A percentile compares a stretch with the other conserved stretches of the same genome.
Evolutionary conservation across 2,329 filamentous ascomycete genomes (phyloP).

Genomic region (Didymella exigua): DNA sequence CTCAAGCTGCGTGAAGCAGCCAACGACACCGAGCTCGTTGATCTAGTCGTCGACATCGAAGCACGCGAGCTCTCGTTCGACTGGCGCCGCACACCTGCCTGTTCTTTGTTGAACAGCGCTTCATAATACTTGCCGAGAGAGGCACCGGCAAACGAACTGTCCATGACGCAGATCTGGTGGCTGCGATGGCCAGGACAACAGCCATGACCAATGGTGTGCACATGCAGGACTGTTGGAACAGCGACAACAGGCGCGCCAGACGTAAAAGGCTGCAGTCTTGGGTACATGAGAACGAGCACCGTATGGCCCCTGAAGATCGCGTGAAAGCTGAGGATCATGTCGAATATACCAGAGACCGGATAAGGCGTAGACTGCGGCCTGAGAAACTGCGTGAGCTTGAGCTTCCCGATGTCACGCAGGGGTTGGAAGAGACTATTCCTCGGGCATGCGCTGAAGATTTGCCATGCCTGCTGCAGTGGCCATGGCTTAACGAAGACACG

Average conservation of each 20-base stretch:
- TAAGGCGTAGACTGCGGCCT: constrained; percentile 8
- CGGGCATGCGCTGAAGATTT: constrained; percentile 23
- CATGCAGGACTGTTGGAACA: constrained; percentile 3
- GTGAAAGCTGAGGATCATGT: constrained; percentile 16
- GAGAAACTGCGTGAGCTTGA: constrained; percentile 16
- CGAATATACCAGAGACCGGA: constrained; percentile 5
- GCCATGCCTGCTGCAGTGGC: constrained; percentile 21
- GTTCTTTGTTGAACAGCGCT: constrained; percentile 25
- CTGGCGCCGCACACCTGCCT: constrained; percentile 22
- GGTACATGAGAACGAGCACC: constrained; percentile 21
- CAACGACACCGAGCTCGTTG: constrained; percentile 27
- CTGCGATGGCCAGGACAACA: constrained; percentile 3
- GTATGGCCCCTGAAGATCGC: constrained; percentile 22
- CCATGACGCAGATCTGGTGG: constrained; percentile 18
- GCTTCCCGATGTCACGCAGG: background rate
- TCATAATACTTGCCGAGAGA: constrained; percentile 6
- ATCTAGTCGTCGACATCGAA: constrained; percentile 20
- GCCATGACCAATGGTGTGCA: background rate
- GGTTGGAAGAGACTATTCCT: constrained; percentile 15
- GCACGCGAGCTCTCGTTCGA: constrained; percentile 24
- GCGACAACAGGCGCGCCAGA: constrained; percentile 16
- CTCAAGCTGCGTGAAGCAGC: constrained; percentile 19
- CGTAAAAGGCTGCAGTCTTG: constrained; percentile 22
- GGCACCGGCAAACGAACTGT: background rate
- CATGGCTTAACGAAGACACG: constrained; percentile 13